These are phyloP conservation scores for Jacaranda mimosifolia DNA, from an alignment of 257 asterid species.

Conservation along the genomic window DNA sequence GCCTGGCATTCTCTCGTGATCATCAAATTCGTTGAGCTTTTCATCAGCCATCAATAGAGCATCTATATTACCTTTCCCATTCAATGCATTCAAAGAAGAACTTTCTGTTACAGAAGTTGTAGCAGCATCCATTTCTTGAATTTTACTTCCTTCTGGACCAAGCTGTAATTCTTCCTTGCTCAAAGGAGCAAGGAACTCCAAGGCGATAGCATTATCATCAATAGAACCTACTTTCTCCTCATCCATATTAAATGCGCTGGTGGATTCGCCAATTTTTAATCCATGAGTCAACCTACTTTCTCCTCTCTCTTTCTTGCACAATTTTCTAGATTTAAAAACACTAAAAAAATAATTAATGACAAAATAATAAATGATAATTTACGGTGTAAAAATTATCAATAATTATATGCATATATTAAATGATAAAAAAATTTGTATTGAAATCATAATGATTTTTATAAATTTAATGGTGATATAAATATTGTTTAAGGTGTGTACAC, in stretches of 20 bases:
- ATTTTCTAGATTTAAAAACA: too few relatives aligned
- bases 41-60: constrained; percentile 66
- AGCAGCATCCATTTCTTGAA: constrained; percentile 63
- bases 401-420: too few relatives aligned
- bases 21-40: constrained; percentile 68
- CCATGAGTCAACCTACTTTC: too few relatives aligned
- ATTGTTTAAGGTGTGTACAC: too few relatives aligned
- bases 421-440: too few relatives aligned
- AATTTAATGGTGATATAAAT: too few relatives aligned
- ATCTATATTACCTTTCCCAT: constrained; percentile 49
- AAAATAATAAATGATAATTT: too few relatives aligned
- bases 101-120: constrained; percentile 36
- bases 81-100: constrained; percentile 39
- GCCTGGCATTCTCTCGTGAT: constrained; percentile 56
- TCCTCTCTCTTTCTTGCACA: too few relatives aligned
- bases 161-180: constrained; percentile 34
- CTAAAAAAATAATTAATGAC: too few relatives aligned
- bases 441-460: too few relatives aligned
- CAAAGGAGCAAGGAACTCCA: constrained; percentile 45
- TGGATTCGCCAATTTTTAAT: constrained; percentile 35
- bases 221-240: constrained; percentile 42
- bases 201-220: constrained; percentile 53
- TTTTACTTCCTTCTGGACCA: constrained; percentile 40
- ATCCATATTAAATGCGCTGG: constrained; percentile 29
- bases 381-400: too few relatives aligned